Evolutionary conservation across 108 stramenopile genomes (phyloP), one percentile per base, ranked within the genome.

Genomic region (Cyclotella baltica): DNA sequence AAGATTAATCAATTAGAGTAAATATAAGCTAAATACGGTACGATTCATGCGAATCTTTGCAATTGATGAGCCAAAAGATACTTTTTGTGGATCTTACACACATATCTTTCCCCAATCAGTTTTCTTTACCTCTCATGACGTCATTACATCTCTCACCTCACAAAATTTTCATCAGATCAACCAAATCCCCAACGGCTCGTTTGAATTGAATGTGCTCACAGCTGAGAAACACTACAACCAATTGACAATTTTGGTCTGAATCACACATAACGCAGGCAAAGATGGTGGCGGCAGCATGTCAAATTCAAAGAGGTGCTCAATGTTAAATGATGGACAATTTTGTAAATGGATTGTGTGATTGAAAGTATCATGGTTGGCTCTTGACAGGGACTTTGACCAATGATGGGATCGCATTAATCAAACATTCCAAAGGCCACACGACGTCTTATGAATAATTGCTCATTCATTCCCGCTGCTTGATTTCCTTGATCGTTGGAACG

Each of bases 161-260:
- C 55, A 56, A 56, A 56, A 56, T 5, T 56, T 10, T n/a, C 55
- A 56, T 13, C 40, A 43, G 40, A 8, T 43, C 8, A 43, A 22
- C 11, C 1, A 56, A 56, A 11, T 11, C 1, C 22, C 55, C 55
- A 56, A 56, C 55, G 55, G 55, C 11, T 56, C 55, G 11, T 56
- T 56, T 22, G 19, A 48, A 48, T n/a, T n/a, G 6, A 48, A n/a
- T n/a, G 47, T 48, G 47, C 47, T 48, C 47, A 48, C 47, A 48
- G 19, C n/a, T 48, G n/a, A n/a, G n/a, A n/a, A n/a, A n/a, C n/a
- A n/a, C n/a, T n/a, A n/a, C n/a, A n/a, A 16, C 47, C n/a, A 16
- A n/a, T 48, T n/a, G 47, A 48, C 47, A 48, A 48, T 48, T 48
- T 48, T 48, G 47, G n/a, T n/a, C n/a, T n/a, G n/a, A n/a, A n/a